Percentiles rank a stretch among this genome's conserved stretches.
Conservation (phyloP, 106 monocot genomes). For the Agapanthus africanus region DNA sequence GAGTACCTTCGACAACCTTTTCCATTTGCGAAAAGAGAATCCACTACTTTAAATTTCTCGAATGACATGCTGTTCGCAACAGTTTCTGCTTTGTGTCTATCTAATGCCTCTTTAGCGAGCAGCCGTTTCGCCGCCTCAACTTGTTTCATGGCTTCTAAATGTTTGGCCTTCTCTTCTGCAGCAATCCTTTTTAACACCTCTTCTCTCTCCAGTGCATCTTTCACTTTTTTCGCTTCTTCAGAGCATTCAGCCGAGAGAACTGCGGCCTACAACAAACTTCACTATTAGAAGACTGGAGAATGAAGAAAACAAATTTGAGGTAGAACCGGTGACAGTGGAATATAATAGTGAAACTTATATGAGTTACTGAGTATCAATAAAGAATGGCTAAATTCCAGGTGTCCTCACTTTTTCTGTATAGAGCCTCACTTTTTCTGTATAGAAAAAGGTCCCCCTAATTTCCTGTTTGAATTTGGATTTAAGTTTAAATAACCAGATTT, state of each 20-base stretch:
- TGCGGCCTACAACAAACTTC: constrained; percentile 34
- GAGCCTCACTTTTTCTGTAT: too few relatives aligned
- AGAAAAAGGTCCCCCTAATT: too few relatives aligned
- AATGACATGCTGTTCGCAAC: constrained; percentile 25
- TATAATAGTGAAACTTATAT: background rate
- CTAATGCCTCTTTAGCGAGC: constrained; percentile 33
- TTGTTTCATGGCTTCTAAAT: constrained; percentile 42
- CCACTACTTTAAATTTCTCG: constrained; percentile 34
- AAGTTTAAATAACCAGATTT: too few relatives aligned
- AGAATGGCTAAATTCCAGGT: too few relatives aligned
- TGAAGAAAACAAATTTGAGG: background rate
- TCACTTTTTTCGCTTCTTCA: constrained; percentile 46
- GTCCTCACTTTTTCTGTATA: too few relatives aligned
- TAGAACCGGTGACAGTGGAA: background rate
- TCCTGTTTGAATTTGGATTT: too few relatives aligned
- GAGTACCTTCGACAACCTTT: constrained; percentile 53
- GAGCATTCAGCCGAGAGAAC: constrained; percentile 45
- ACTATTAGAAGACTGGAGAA: background rate
- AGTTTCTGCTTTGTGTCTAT: constrained; percentile 44
- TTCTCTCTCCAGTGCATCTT: constrained; percentile 47
- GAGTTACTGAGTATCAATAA: background rate
- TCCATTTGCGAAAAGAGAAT: constrained; percentile 33
- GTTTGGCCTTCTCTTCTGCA: constrained; percentile 50
- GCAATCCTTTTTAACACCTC: constrained; percentile 29
- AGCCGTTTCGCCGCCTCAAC: constrained; percentile 33